Evolutionary conservation across 257 asterid species (phyloP), one percentile per base, ranked within the genome.

Genomic region (Solanum peruvianum): DNA sequence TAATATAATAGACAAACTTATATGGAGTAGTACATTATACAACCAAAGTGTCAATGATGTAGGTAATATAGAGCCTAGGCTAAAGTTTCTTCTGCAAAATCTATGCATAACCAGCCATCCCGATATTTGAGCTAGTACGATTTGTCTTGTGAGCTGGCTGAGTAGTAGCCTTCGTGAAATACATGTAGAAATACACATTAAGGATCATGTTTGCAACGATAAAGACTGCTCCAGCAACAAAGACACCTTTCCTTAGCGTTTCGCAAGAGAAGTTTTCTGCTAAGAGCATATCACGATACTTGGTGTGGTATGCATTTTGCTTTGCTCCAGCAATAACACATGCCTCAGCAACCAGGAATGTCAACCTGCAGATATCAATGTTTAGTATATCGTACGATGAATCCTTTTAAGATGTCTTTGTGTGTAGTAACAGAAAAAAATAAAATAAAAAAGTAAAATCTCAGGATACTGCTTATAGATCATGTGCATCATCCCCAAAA

Each of bases 211-310:
- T 96, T 18, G 93, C 96, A 52, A 93, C 91, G 86, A 93, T 97
- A 66, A 95, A 95, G 33, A 94, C 98, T 9, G 99, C 98, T 69
- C 99, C 99, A 11, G 98, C 98, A n/a, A 96, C 89, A 92, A 96
- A 96, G 18, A 95, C 89, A 8, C 98, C 99, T 88, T 96, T 96
- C 85, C 98, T 86, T 33, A 95, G 89, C 0, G 99, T 70, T 64
- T 96, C 98, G 10, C 98, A 96, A 27, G 98, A 94, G 12, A 95
- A 90, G 60, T 92, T 89, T 67, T 92, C 92, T 3, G 98, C 99
- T 6, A 88, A 91, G 81, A 96, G 67, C 90, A 92, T 81, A 88
- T 93, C 87, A 35, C 98, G 89, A 87, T 96, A 95, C 88, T 81
- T 92, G 64, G 99, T 96, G 95, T 96, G 99, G 73, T 93, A 96